Conservation (phyloP, 2,329 filamentous ascomycete species). For the Amauroascus niger region DNA sequence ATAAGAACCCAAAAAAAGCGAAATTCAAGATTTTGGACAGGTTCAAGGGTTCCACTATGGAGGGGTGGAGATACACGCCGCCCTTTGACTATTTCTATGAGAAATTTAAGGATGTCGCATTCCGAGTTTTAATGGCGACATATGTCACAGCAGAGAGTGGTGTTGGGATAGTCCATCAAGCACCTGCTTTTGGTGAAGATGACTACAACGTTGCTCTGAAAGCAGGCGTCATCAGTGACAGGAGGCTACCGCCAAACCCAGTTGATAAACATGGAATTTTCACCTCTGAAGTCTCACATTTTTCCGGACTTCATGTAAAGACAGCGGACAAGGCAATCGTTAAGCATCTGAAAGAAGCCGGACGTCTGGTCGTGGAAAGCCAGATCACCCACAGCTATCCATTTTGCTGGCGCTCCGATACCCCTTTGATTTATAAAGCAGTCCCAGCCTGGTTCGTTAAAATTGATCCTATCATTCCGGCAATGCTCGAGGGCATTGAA, state of each 20-base stretch:
- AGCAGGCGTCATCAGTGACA: slow-evolving; percentile 65
- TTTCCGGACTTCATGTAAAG: slow-evolving; percentile 81
- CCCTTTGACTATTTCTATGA: slow-evolving; percentile 85
- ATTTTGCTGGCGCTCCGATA: slow-evolving; percentile 92
- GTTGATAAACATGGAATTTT: slow-evolving; percentile 78
- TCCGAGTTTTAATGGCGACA: slow-evolving; percentile 68
- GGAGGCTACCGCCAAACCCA: slow-evolving; percentile 74
- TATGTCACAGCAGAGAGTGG: slow-evolving; percentile 87
- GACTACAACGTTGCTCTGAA: slow-evolving; percentile 80
- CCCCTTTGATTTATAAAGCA: slow-evolving; percentile 81
- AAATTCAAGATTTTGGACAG: slow-evolving; percentile 77
- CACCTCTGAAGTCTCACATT: slow-evolving; percentile 66
- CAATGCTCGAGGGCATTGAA: slow-evolving; percentile 86
- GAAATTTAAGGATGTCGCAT: slow-evolving; percentile 74
- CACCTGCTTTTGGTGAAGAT: slow-evolving; percentile 89
- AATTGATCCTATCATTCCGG: slow-evolving; percentile 69
- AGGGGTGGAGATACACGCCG: slow-evolving; percentile 81
- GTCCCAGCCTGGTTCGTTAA: slow-evolving; percentile 94
- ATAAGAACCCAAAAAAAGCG: slow-evolving; percentile 92
- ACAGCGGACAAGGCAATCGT: slow-evolving; percentile 87
- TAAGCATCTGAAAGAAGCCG: slow-evolving; percentile 69
- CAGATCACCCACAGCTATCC: slow-evolving; percentile 87
- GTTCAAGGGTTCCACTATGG: slow-evolving; percentile 72
- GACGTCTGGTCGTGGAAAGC: slow-evolving; percentile 71
- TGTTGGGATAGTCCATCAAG: slow-evolving; percentile 88